Evolutionary conservation across 2,329 filamentous ascomycete species (phyloP).

Genomic region (Drechmeria coniospora): DNA sequence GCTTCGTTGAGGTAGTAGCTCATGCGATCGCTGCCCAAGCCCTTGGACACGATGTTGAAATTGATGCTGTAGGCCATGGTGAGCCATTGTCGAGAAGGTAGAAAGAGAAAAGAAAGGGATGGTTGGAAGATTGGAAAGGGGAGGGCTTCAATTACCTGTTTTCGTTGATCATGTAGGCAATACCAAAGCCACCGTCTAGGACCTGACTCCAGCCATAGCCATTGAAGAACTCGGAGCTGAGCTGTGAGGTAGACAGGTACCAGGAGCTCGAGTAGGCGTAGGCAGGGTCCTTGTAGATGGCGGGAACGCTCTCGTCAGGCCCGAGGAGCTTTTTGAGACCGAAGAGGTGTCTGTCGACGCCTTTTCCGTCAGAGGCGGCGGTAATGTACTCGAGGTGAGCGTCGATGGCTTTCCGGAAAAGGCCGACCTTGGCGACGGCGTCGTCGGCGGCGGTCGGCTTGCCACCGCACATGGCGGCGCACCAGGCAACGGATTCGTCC

Average conservation of each 20-base stretch:
- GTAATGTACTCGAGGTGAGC: constrained; percentile 82
- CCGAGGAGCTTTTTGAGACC: constrained; percentile 83
- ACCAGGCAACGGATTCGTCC: constrained; percentile 83
- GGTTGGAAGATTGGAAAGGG: background rate
- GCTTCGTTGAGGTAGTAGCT: constrained; percentile 93
- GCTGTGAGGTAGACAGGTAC: constrained; percentile 78
- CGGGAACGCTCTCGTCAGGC: constrained; percentile 65
- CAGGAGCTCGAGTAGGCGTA: constrained; percentile 73
- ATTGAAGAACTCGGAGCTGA: constrained; percentile 96
- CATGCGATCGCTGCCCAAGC: constrained; percentile 80
- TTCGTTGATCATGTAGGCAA: constrained; percentile 99
- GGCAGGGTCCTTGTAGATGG: constrained; percentile 75
- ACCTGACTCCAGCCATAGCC: constrained; percentile 99
- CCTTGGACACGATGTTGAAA: constrained; percentile 96
- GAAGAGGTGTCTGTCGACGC: constrained; percentile 93
- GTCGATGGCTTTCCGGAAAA: constrained; percentile 70
- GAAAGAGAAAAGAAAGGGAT: background rate
- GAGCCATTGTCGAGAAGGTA: too few species aligned
- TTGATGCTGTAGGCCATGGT: constrained; percentile 49
- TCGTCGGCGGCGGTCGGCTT: constrained; percentile 40
- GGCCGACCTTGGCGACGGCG: constrained; percentile 49
- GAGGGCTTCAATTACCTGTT: constrained; percentile 75
- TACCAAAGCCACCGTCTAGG: constrained; percentile 87
- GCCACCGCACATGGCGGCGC: constrained; percentile 70
- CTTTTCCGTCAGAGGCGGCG: constrained; percentile 79